Conservation (phyloP, 495 filamentous ascomycete species). For the Xylaria flabelliformis region DNA sequence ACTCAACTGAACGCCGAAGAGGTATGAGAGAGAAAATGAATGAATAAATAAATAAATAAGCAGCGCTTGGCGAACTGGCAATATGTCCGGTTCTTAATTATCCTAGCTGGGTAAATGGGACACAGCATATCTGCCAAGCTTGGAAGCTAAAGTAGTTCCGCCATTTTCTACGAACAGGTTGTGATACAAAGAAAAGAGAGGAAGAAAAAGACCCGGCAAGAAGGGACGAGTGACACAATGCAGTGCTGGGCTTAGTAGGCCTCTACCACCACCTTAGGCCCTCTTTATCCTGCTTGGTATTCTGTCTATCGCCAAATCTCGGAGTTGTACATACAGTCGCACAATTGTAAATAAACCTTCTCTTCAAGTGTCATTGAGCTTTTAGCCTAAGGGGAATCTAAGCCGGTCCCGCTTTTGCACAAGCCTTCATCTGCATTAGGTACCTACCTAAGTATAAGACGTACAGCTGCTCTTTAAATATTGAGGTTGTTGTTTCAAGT, state of each 20-base stretch:
- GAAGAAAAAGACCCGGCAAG: neutral
- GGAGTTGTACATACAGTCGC: neutral
- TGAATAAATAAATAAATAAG: neutral
- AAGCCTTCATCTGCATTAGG: too few relatives aligned
- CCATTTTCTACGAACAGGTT: neutral
- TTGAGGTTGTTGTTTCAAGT: too few relatives aligned
- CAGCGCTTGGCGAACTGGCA: neutral
- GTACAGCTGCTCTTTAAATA: too few relatives aligned
- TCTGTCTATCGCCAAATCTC: neutral
- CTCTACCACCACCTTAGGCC: neutral
- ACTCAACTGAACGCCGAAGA: neutral
- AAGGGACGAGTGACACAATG: neutral
- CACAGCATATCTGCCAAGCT: neutral
- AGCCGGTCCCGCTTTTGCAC: too few relatives aligned
- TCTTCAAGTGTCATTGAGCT: too few relatives aligned
- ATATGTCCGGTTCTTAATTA: neutral
- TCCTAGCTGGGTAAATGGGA: constrained; percentile 16
- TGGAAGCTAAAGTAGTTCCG: neutral
- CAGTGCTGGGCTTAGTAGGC: neutral
- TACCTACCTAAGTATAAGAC: too few relatives aligned
- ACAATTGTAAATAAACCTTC: too few relatives aligned
- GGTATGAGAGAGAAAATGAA: neutral
- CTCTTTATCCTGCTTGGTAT: neutral
- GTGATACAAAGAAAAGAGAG: constrained; percentile 9
- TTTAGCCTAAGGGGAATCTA: too few relatives aligned